phyloP scores from a whole-genome alignment of 192 early-diverging fungal genomes.

The Chytriomyces sp. region DNA sequence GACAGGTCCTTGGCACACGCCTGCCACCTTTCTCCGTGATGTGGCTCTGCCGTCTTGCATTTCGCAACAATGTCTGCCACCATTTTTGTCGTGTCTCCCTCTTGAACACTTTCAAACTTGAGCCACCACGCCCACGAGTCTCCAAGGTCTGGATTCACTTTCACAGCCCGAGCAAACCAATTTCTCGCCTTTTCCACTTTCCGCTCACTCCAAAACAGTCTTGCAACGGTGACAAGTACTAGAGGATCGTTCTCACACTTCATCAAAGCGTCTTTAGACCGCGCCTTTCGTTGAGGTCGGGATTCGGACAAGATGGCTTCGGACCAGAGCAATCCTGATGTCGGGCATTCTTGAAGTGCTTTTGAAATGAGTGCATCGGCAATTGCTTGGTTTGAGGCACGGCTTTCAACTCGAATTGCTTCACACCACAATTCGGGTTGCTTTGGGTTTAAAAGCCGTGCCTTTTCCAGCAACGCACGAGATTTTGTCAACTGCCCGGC shows the following conservation, averaged over 20 bases:
- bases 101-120: conserved; percentile 80
- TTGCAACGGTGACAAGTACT: conserved; percentile 80
- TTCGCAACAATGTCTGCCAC: conserved; percentile 62
- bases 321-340: conserved; percentile 85
- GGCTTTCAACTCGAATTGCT: conserved; percentile 77
- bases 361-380: conserved; percentile 80
- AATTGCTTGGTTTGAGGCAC: conserved; percentile 72
- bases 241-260: conserved; percentile 85
- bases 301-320: conserved; percentile 86
- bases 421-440: conserved; percentile 84
- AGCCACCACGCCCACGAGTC: conserved; percentile 96
- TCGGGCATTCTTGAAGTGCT: conserved; percentile 91
- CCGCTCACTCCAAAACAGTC: conserved; percentile 92
- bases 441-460: conserved; percentile 83
- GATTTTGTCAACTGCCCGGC: conserved; percentile 71
- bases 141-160: conserved; percentile 84
- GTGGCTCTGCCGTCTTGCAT: conserved; percentile 81
- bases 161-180: conserved; percentile 87
- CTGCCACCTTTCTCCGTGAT: conserved; percentile 91
- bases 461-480: conserved; percentile 82
- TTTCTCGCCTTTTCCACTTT: conserved; percentile 90
- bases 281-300: conserved; percentile 83
- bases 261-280: conserved; percentile 89
- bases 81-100: conserved; percentile 66
- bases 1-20: conserved; percentile 74